Evolutionary conservation across 805 yeast species (phyloP).

Genomic region (Ogataea trehaloabstinens): DNA sequence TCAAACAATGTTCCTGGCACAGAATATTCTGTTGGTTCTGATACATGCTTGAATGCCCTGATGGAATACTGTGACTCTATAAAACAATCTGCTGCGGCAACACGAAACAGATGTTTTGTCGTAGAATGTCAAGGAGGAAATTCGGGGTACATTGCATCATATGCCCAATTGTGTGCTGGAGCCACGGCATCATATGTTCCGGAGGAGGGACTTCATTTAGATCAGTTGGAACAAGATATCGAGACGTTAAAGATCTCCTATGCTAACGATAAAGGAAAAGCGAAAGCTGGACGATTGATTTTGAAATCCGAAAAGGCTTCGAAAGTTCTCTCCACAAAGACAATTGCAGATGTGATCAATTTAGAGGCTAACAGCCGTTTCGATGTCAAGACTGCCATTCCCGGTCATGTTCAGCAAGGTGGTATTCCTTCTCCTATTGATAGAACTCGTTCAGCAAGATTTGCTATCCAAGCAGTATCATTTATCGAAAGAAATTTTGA

Average conservation of each 20-base stretch:
- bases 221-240: conserved; percentile 64
- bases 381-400: conserved; percentile 77
- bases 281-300: conserved; percentile 66
- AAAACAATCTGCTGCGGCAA: conserved; percentile 73
- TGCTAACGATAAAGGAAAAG: conserved; percentile 60
- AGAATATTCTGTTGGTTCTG: conserved; percentile 92
- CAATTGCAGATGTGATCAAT: conserved; percentile 67
- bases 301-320: conserved; percentile 68
- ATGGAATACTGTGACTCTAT: conserved; percentile 93
- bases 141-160: conserved; percentile 74
- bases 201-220: conserved; percentile 61
- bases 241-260: conserved; percentile 57
- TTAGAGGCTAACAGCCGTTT: conserved; percentile 64
- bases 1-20: conserved; percentile 99
- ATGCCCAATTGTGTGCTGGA: conserved; percentile 66
- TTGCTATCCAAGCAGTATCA: conserved; percentile 66
- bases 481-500: conserved; percentile 52
- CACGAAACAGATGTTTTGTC: conserved; percentile 75
- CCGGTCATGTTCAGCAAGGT: conserved; percentile 89
- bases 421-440: conserved; percentile 75
- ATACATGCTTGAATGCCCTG: conserved; percentile 90
- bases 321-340: conserved; percentile 62
- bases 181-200: conserved; percentile 77
- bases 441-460: conserved; percentile 70
- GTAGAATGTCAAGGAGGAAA: conserved; percentile 87